Evolutionary conservation across 2,329 filamentous ascomycete species (phyloP), one percentile per base, ranked within the genome.

Genomic region (Aspergillus puulaauensis): DNA sequence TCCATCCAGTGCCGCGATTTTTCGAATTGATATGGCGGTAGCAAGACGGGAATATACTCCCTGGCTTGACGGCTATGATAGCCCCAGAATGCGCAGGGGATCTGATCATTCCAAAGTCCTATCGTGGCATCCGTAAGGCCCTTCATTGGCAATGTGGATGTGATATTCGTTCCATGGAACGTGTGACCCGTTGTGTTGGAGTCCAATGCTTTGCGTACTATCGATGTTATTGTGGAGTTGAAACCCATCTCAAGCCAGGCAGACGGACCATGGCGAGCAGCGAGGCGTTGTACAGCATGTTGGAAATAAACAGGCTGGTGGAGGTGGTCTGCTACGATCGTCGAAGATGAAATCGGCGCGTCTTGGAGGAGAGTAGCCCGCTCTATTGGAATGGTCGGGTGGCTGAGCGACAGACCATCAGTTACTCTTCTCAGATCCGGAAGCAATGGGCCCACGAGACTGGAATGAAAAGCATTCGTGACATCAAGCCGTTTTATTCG

Each of bases 391-490:
- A 80, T 75, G 2, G 5, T 43, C 2, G 73, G 65, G 7, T 72
- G 37, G 1, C 64, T 52, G 50, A 77, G 75, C 0, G 46, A 61
- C 0, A 80, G 8, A 0, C 39, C 64, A 2, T 67, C 51, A 0
- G 66, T 75, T 4, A 73, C 31, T 1, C 61, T n/a, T 8, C 61
- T 57, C 1, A 80, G 65, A 0, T 58, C 55, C 1, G 55, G 33
- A 5, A 73, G 50, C 0, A 81, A 49, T 0, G 58, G 49, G 0
- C 81, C 77, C 0, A 78, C 74, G 0, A 82, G 66, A 0, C 54
- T 48, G 0, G 75, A 82, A 60, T 83, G 81, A 60, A 81, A 83
- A 0, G 78, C 80, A 54, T 83, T 75, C 0, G 79, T 79, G 0
- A 80, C 77, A 9, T 74, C 68, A 0, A 83, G 73, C 2, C 64